phyloP scores from a whole-genome alignment of 129 eudicot genomes.

The Ambrosia trifida region DNA sequence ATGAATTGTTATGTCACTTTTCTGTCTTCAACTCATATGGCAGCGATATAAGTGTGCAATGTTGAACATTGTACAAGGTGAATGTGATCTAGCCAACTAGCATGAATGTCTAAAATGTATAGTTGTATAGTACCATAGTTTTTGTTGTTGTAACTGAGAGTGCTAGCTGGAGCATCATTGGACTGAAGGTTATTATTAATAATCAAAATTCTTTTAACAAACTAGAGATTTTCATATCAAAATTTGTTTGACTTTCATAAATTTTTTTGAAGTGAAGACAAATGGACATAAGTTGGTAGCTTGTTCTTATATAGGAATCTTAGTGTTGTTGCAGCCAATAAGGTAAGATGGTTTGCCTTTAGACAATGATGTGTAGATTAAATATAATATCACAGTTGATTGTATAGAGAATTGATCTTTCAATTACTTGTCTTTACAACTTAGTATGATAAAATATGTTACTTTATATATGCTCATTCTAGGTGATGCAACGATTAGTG shows the following conservation, averaged over 20 bases:
- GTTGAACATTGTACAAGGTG: not conserved
- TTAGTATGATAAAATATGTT: too few relatives aligned
- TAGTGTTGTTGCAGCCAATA: constrained; percentile 33
- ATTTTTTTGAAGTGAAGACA: constrained; percentile 20
- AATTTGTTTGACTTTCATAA: not conserved
- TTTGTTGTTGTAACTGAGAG: constrained; percentile 34
- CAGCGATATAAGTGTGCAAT: constrained; percentile 8
- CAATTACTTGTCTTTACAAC: too few relatives aligned
- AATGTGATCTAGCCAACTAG: constrained; percentile 22
- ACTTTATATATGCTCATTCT: too few relatives aligned
- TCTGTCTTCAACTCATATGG: constrained; percentile 16
- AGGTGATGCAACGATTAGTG: too few relatives aligned
- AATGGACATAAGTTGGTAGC: constrained; percentile 26
- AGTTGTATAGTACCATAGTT: constrained; percentile 29
- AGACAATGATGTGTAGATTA: too few relatives aligned
- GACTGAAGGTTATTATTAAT: constrained; percentile 27
- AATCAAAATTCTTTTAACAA: not conserved
- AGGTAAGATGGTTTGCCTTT: too few relatives aligned
- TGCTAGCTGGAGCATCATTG: constrained; percentile 27
- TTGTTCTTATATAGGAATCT: constrained; percentile 36
- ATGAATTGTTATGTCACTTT: constrained; percentile 6
- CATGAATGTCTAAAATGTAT: constrained; percentile 25
- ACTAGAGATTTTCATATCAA: constrained; percentile 3
- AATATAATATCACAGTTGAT: too few relatives aligned
- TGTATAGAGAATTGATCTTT: too few relatives aligned